Conservation (phyloP, 768 basidiomycete genomes). For the Calocybe gangraenosa region DNA sequence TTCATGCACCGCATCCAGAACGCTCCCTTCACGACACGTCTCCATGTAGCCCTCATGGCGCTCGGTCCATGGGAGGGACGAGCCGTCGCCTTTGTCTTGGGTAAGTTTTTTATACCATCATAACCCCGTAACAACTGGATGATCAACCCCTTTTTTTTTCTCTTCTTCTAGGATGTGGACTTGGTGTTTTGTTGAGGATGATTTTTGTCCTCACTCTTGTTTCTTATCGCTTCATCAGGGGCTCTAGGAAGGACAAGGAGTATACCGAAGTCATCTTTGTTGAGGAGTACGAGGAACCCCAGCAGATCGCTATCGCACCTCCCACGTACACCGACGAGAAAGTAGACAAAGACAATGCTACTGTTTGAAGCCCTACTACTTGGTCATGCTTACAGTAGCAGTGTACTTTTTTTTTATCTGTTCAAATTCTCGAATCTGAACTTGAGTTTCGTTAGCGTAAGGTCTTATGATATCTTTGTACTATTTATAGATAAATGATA, state of each 20-base stretch:
- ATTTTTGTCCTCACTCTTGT: conserved; percentile 69
- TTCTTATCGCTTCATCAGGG: conserved; percentile 50
- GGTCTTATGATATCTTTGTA: too few relatives aligned
- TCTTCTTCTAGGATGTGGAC: conserved; percentile 59
- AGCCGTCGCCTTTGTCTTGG: conserved; percentile 79
- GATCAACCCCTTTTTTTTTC: conserved; percentile 2
- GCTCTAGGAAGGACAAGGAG: conserved; percentile 35
- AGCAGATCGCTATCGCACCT: conserved; percentile 36
- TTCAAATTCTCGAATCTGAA: too few relatives aligned
- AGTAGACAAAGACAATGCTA: conserved; percentile 10
- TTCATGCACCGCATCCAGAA: conserved; percentile 20
- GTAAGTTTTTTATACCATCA: conserved; percentile 31
- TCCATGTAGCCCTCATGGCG: conserved; percentile 61
- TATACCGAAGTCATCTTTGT: conserved; percentile 34
- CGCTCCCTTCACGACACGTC: conserved; percentile 50
- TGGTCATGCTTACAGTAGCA: too few relatives aligned
- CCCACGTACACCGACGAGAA: conserved; percentile 63
- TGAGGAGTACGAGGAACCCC: conserved; percentile 43
- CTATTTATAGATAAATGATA: too few relatives aligned
- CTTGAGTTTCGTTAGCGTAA: too few relatives aligned
- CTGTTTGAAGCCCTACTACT: too few relatives aligned
- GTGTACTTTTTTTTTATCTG: too few relatives aligned
- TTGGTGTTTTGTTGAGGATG: conserved; percentile 81
- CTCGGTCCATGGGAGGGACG: conserved; percentile 84
- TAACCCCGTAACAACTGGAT: background rate